A percentile compares a stretch with the other conserved stretches of the same genome.
phyloP scores from a whole-genome alignment of 768 basidiomycete species.

The Grammothele lineata region DNA sequence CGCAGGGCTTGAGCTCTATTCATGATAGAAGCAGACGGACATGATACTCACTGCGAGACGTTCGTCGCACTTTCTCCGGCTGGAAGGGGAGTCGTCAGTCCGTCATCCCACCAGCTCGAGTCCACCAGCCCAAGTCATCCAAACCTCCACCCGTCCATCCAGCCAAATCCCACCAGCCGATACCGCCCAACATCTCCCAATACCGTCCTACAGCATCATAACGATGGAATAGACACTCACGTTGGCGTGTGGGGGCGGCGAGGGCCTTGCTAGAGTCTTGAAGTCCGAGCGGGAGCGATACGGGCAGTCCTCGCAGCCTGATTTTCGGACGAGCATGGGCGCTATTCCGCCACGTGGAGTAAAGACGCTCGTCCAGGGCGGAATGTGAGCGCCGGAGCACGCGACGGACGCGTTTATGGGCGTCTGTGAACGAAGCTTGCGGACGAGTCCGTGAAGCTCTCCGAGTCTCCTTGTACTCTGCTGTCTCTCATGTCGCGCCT shows the following conservation, averaged over 20 bases:
- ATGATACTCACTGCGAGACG: constrained; percentile 34
- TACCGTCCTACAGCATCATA: neutral
- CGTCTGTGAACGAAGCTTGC: no score
- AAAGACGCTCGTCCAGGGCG: no score
- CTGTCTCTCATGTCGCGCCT: constrained; percentile 35
- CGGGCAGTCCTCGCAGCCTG: constrained; percentile 7
- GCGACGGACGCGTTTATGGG: no score
- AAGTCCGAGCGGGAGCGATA: constrained; percentile 32
- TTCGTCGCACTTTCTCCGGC: constrained; percentile 32
- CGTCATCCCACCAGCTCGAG: constrained; percentile 1
- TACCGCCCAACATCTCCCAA: constrained; percentile 8
- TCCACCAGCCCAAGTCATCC: constrained; percentile 28
- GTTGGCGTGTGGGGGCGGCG: constrained; percentile 24
- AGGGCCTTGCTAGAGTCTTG: constrained; percentile 31
- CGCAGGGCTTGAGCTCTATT: no score
- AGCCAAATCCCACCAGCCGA: constrained; percentile 18
- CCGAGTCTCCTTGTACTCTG: no score
- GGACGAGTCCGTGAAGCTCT: no score
- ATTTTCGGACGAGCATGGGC: constrained; percentile 15
- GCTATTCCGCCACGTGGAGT: constrained; percentile 11
- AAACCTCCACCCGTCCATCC: constrained; percentile 26
- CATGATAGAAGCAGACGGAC: neutral
- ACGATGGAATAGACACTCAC: constrained; percentile 20
- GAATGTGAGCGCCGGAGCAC: no score
- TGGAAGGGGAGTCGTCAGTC: constrained; percentile 22